A percentile compares a stretch with the other conserved stretches of the same genome.
Evolutionary conservation across 176 grass and related monocot species (phyloP).

Genomic region (Cenchrus fungigraminus): DNA sequence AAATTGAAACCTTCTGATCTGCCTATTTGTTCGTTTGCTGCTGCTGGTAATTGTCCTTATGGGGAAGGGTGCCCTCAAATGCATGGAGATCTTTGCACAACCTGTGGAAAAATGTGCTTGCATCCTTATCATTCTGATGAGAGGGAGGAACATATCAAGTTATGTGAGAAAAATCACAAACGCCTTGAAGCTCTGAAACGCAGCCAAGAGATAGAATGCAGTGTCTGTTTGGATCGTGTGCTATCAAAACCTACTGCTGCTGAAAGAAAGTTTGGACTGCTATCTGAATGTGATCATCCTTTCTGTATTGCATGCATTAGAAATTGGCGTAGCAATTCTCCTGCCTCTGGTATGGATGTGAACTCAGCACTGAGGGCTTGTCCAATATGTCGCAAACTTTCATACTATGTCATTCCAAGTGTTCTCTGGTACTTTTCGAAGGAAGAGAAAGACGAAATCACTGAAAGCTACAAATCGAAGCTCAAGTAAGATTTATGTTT

Average conservation of each 20-base stretch:
- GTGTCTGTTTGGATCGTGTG: constrained; percentile 93
- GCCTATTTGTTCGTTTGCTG: constrained; percentile 95
- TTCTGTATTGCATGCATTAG: constrained; percentile 95
- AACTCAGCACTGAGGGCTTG: constrained; percentile 86
- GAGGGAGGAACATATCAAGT: constrained; percentile 78
- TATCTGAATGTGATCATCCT: constrained; percentile 95
- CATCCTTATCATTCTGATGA: constrained; percentile 86
- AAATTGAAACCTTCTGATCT: constrained; percentile 51
- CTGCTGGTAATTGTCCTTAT: constrained; percentile 86
- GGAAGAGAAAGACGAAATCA: constrained; percentile 88
- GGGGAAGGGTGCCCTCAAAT: constrained; percentile 74
- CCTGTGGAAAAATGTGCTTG: constrained; percentile 83
- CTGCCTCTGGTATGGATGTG: constrained; percentile 89
- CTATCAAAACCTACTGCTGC: constrained; percentile 83
- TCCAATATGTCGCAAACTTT: constrained; percentile 87
- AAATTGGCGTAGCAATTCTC: constrained; percentile 96
- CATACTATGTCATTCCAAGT: constrained; percentile 92
- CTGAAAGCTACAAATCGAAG: constrained; percentile 86
- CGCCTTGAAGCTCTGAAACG: constrained; percentile 79
- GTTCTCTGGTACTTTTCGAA: constrained; percentile 92
- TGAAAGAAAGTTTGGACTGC: constrained; percentile 91
- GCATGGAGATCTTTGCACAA: constrained; percentile 77
- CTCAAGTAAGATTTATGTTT: constrained; percentile 78
- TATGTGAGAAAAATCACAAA: constrained; percentile 87
- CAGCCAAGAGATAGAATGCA: constrained; percentile 97